Conservation (phyloP, 2,329 filamentous ascomycete genomes). For the Fusarium sp. region DNA sequence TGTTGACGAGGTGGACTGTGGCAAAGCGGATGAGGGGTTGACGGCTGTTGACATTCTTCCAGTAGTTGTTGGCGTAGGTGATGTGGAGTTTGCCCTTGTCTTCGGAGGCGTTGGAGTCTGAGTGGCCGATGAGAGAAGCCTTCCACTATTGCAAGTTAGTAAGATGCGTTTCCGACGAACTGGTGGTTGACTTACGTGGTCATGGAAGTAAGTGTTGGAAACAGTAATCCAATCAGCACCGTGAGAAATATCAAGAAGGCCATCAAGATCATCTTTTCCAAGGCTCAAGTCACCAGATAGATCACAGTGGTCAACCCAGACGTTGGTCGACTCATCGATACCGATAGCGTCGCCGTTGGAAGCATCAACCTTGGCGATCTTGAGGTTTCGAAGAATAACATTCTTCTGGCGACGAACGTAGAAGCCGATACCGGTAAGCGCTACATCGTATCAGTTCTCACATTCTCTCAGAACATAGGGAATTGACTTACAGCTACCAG, state of each 20-base stretch:
- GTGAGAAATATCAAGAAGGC: conserved; percentile 72
- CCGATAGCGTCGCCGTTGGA: conserved; percentile 69
- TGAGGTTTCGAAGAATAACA: conserved; percentile 72
- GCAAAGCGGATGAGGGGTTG: conserved; percentile 73
- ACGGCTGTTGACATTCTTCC: conserved; percentile 71
- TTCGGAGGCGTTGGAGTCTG: conserved; percentile 64
- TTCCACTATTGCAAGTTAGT: conserved; percentile 56
- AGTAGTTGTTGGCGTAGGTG: conserved; percentile 75
- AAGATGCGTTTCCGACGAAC: too few species aligned
- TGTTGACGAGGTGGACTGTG: conserved; percentile 70
- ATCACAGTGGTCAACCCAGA: conserved; percentile 76
- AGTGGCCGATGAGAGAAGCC: conserved; percentile 68
- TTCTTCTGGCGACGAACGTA: conserved; percentile 64
- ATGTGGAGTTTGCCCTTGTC: conserved; percentile 71
- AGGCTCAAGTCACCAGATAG: conserved; percentile 68
- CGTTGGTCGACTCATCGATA: conserved; percentile 66
- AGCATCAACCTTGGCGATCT: conserved; percentile 66
- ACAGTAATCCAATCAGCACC: conserved; percentile 70
- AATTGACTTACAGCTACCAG: conserved; percentile 35
- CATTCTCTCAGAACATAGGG: too few species aligned
- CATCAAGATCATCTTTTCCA: conserved; percentile 77
- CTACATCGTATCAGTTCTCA: conserved; percentile 22
- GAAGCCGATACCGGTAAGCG: conserved; percentile 61
- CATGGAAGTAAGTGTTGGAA: conserved; percentile 46
- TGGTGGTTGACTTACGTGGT: conserved; percentile 44